Evolutionary conservation across 139 green algal genomes (phyloP).

Genomic region (Volvox reticuliferus): DNA sequence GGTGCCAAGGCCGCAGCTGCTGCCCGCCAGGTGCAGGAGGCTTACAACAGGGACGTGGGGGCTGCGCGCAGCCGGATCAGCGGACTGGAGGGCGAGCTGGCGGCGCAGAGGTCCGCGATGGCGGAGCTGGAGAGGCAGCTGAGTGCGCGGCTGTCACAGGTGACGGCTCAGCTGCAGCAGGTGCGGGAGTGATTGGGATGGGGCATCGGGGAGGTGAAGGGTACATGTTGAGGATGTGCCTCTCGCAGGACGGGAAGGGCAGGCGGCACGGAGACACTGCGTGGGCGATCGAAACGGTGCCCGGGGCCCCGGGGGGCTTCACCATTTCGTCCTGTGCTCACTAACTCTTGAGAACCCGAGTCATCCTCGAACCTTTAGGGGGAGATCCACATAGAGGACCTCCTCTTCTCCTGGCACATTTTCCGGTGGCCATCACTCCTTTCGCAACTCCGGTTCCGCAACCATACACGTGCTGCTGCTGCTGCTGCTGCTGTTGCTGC

Average conservation of each 20-base stretch:
- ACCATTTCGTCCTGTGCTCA: too few relatives aligned
- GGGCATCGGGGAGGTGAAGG: not conserved
- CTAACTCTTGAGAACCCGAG: too few relatives aligned
- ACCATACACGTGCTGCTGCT: too few relatives aligned
- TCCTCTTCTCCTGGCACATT: too few relatives aligned
- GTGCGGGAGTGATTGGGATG: not conserved
- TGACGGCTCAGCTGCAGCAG: slow-evolving; percentile 21
- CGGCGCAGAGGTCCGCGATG: not conserved
- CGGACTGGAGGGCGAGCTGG: slow-evolving; percentile 40
- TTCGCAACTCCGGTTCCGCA: too few relatives aligned
- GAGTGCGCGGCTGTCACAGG: not conserved
- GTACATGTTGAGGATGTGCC: not conserved
- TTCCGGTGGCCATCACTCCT: too few relatives aligned
- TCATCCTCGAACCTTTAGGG: too few relatives aligned
- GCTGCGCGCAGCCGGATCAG: slow-evolving; percentile 37
- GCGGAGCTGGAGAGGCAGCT: slow-evolving; percentile 44
- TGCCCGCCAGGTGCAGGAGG: slow-evolving; percentile 33
- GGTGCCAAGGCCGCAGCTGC: not conserved
- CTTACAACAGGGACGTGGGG: slow-evolving; percentile 39
- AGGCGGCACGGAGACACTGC: not conserved
- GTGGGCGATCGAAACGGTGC: too few relatives aligned
- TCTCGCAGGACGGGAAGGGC: not conserved
- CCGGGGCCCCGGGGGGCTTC: too few relatives aligned
- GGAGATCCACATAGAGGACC: too few relatives aligned
- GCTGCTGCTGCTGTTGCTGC: too few relatives aligned